Percentiles rank a stretch among this genome's conserved stretches.
phyloP scores from a whole-genome alignment of 1,284 basidiomycete species.

The Leucoagaricus sp. region DNA sequence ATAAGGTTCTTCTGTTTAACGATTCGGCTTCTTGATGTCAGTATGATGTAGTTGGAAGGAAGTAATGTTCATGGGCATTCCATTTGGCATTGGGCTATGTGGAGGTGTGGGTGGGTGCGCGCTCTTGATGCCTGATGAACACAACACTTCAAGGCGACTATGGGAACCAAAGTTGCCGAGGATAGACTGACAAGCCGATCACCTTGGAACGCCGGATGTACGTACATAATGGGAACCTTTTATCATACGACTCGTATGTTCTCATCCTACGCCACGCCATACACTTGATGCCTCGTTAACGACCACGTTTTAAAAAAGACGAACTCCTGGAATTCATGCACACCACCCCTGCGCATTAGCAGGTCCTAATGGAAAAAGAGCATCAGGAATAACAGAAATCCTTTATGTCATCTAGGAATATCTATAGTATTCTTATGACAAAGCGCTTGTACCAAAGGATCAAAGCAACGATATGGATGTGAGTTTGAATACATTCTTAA shows the following conservation, averaged over 20 bases:
- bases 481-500: no score
- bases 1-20: no score
- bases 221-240: background rate
- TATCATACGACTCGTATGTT: background rate
- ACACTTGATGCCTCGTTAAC: background rate
- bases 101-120: background rate
- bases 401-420: background rate
- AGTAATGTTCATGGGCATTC: background rate
- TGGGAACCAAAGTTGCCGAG: background rate
- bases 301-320: background rate
- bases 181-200: slow-evolving; percentile 8
- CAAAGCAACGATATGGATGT: no score
- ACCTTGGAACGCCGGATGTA: slow-evolving; percentile 4
- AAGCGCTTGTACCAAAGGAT: background rate
- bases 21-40: no score
- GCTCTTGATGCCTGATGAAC: slow-evolving; percentile 2
- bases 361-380: background rate
- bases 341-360: background rate
- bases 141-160: background rate
- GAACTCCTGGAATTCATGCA: background rate
- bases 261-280: background rate
- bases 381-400: slow-evolving; percentile 1
- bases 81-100: background rate
- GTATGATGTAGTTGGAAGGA: background rate
- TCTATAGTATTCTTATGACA: background rate